Conservation (phyloP, 2,329 filamentous ascomycete species). For the Scedosporium aurantiacum region DNA sequence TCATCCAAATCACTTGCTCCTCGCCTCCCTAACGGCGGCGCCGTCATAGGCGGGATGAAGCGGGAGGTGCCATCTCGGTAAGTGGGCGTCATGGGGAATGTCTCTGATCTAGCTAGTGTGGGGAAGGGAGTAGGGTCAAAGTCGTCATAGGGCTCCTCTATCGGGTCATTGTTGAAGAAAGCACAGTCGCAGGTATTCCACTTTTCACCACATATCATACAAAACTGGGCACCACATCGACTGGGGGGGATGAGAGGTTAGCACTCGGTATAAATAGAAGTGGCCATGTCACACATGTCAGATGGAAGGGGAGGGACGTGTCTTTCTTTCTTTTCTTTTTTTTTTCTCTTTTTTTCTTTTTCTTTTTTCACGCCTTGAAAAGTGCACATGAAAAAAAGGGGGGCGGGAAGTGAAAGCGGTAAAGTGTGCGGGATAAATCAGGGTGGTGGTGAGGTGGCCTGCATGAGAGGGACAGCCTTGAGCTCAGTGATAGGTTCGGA, state of each 20-base stretch:
- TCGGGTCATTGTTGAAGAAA: conserved; percentile 57
- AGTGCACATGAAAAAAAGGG: background rate
- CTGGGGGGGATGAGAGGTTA: conserved; percentile 25
- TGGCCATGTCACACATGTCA: background rate
- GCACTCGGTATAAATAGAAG: conserved; percentile 1
- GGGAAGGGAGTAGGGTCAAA: conserved; percentile 1
- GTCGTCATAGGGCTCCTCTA: conserved; percentile 3
- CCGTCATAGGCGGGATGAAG: background rate
- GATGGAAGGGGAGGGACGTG: too few species aligned
- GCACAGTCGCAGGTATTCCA: conserved; percentile 81
- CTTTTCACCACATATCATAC: conserved; percentile 70
- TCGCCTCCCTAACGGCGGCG: background rate
- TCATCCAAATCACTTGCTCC: background rate
- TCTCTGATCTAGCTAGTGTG: conserved; percentile 2
- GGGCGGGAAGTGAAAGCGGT: background rate
- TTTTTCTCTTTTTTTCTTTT: too few species aligned
- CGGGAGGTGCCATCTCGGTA: background rate
- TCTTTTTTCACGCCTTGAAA: background rate
- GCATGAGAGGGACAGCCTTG: background rate
- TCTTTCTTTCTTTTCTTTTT: too few species aligned
- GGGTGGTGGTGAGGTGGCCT: background rate
- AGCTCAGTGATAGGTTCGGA: background rate
- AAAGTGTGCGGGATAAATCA: background rate
- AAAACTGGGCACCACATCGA: conserved; percentile 74
- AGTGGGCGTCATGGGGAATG: conserved; percentile 1